Conservation (phyloP, 768 basidiomycete genomes). For the Agrocybe pediades region DNA sequence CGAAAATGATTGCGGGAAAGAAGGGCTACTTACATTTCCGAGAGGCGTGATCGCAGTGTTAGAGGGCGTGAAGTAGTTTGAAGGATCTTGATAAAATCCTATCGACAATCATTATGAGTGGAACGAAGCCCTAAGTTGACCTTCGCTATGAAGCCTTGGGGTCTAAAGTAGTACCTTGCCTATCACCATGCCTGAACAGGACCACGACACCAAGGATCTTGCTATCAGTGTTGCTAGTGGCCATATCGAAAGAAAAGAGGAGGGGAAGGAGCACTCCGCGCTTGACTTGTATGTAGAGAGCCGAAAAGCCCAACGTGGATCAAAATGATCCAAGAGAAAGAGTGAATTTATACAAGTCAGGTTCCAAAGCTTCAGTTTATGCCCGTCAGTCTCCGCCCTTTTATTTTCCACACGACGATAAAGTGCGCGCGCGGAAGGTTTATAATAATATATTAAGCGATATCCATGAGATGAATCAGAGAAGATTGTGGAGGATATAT, state of each 20-base stretch:
- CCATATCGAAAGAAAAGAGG: not conserved
- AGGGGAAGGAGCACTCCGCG: not conserved
- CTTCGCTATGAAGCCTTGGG: not conserved
- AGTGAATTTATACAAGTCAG: not conserved
- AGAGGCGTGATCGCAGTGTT: conserved; percentile 66
- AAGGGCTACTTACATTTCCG: conserved; percentile 54
- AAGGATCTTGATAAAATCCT: conserved; percentile 66
- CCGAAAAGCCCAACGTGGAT: no score
- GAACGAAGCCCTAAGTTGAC: no score
- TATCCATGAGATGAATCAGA: not conserved
- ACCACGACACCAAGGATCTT: conserved; percentile 58
- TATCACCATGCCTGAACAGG: conserved; percentile 61
- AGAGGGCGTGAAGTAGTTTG: conserved; percentile 56
- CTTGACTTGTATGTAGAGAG: no score
- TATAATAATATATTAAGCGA: not conserved
- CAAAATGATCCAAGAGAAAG: no score
- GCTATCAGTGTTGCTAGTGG: conserved; percentile 7
- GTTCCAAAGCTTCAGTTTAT: not conserved
- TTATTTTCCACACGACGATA: not conserved
- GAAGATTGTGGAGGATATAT: not conserved
- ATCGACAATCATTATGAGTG: no score
- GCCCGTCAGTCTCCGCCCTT: not conserved
- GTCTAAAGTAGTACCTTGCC: conserved; percentile 34
- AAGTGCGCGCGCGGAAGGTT: not conserved
- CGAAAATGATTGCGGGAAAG: conserved; percentile 49